A percentile compares a stretch with the other conserved stretches of the same genome.
phyloP scores from a whole-genome alignment of 2,329 filamentous ascomycete species.

The Penicillium sp. region DNA sequence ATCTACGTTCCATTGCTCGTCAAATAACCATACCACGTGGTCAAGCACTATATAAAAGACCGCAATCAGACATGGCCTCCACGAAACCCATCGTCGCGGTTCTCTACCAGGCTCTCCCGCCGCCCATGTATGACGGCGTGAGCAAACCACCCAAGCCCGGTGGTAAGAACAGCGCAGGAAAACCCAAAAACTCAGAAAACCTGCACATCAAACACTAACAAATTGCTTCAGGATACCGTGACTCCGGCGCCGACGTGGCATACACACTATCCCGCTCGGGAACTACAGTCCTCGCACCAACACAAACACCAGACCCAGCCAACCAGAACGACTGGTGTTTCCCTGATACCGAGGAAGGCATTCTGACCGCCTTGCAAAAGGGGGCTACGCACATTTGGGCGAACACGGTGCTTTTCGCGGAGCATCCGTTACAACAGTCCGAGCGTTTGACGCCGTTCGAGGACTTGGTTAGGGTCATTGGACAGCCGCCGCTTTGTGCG shows the following conservation, averaged over 20 bases:
- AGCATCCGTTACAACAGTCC: conserved; percentile 52
- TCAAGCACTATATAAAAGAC: neutral
- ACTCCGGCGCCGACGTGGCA: conserved; percentile 54
- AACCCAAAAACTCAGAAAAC: neutral
- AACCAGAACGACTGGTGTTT: conserved; percentile 45
- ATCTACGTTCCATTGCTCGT: neutral
- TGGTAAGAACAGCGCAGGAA: conserved; percentile 26
- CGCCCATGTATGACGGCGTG: conserved; percentile 51
- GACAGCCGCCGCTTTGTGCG: conserved; percentile 51
- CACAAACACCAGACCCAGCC: conserved; percentile 30
- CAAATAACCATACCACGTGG: neutral
- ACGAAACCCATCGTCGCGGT: conserved; percentile 41
- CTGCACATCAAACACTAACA: neutral
- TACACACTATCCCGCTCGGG: conserved; percentile 39
- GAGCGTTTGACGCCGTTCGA: conserved; percentile 31
- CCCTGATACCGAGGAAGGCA: conserved; percentile 47
- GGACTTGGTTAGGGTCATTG: conserved; percentile 42
- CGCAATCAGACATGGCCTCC: neutral
- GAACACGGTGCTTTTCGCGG: conserved; percentile 54
- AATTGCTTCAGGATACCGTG: conserved; percentile 45
- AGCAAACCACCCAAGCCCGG: conserved; percentile 54
- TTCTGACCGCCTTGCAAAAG: conserved; percentile 41
- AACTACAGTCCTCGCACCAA: conserved; percentile 37
- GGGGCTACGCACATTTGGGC: conserved; percentile 53
- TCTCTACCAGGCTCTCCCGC: conserved; percentile 51